A percentile compares a stretch with the other conserved stretches of the same genome.
Conservation (phyloP, 2,329 filamentous ascomycete genomes). For the Beauveria brongniartii region DNA sequence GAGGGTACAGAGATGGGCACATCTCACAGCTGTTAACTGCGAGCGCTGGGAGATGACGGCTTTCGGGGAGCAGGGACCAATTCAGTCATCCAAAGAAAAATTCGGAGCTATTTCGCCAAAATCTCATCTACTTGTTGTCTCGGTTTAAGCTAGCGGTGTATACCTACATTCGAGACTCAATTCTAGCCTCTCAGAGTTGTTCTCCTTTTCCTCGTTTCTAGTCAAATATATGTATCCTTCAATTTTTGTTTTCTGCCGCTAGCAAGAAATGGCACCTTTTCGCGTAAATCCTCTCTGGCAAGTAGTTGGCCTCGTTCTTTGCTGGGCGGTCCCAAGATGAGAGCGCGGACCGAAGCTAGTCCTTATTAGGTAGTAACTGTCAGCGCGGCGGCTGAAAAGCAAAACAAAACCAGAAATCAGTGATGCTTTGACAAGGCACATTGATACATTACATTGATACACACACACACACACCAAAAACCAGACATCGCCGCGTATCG, state of each 20-base stretch:
- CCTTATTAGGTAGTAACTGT: background rate
- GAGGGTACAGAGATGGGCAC: background rate
- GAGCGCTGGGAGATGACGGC: too few species aligned
- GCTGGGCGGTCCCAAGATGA: background rate
- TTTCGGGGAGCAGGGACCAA: too few species aligned
- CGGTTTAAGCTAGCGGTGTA: background rate
- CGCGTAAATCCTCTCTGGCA: background rate
- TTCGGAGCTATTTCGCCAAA: background rate
- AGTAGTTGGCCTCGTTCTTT: background rate
- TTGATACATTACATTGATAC: background rate
- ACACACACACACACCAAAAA: background rate
- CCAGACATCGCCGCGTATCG: background rate
- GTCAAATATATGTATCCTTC: background rate
- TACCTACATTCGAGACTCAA: background rate
- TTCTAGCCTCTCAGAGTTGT: background rate
- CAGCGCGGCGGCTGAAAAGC: background rate
- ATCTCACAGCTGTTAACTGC: background rate
- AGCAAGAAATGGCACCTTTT: background rate
- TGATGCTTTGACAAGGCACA: background rate
- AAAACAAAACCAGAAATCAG: background rate
- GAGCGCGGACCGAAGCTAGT: constrained; percentile 2
- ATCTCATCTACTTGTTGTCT: background rate
- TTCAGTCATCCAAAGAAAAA: background rate
- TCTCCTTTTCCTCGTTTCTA: background rate
- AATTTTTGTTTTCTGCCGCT: background rate